phyloP scores from a whole-genome alignment of 768 basidiomycete species.

The Panaeolus papilionaceus region DNA sequence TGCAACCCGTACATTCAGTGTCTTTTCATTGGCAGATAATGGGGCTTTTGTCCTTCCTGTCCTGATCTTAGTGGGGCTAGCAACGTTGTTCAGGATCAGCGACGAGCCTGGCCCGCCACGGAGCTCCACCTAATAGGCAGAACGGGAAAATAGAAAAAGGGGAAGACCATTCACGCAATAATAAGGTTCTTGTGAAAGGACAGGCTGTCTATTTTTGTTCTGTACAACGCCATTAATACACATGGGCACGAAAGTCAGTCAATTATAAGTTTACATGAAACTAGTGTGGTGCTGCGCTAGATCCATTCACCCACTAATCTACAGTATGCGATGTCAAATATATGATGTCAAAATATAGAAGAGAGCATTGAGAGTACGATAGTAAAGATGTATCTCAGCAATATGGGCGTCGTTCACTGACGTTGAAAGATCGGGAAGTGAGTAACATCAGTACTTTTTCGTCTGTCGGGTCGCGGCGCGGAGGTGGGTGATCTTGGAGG shows the following conservation, averaged over 20 bases:
- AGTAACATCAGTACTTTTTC: constrained; percentile 50
- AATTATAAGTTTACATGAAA: constrained; percentile 14
- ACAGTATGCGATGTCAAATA: constrained; percentile 7
- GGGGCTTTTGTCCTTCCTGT: constrained; percentile 8
- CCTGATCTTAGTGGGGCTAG: constrained; percentile 7
- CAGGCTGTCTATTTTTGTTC: constrained; percentile 6
- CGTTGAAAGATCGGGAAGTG: constrained; percentile 33
- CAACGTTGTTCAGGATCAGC: neutral
- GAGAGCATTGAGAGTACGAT: constrained; percentile 8
- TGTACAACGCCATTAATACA: constrained; percentile 12
- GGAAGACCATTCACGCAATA: constrained; percentile 1
- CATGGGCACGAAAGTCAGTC: neutral
- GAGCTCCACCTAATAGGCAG: constrained; percentile 11
- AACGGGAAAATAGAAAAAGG: neutral
- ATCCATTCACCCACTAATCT: constrained; percentile 11
- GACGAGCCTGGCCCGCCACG: constrained; percentile 5
- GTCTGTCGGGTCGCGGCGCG: constrained; percentile 73
- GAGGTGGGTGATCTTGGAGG: constrained; percentile 66
- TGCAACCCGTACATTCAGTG: neutral
- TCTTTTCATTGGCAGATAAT: constrained; percentile 11
- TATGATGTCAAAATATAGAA: neutral
- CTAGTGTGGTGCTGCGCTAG: neutral
- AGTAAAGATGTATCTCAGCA: constrained; percentile 2
- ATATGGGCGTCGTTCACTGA: constrained; percentile 20
- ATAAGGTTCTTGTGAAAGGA: constrained; percentile 8